Evolutionary conservation across 2,329 filamentous ascomycete genomes (phyloP).

Genomic region (Aspergillus terreus): DNA sequence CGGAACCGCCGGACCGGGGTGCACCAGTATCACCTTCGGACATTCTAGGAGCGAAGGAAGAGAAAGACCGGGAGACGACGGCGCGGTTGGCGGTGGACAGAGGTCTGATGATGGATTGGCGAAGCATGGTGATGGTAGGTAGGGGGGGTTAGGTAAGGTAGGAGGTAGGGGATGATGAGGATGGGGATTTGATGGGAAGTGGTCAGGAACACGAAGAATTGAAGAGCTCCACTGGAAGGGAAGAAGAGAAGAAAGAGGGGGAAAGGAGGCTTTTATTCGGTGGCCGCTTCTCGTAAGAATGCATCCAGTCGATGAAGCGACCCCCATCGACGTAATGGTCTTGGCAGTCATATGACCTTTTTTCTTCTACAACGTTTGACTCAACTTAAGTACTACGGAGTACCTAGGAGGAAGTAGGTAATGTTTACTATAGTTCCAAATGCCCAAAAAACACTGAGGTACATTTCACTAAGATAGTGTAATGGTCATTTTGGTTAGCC

Average conservation of each 20-base stretch:
- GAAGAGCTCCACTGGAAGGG: not conserved
- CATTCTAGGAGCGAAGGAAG: slow-evolving; percentile 61
- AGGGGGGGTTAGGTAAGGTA: slow-evolving; percentile 2
- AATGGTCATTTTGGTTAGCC: too few species aligned
- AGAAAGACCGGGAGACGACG: slow-evolving; percentile 56
- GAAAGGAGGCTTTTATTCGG: not conserved
- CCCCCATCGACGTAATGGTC: too few species aligned
- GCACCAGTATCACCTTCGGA: slow-evolving; percentile 65
- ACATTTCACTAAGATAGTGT: too few species aligned
- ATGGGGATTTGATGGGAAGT: not conserved
- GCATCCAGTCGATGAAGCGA: too few species aligned
- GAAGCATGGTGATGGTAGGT: slow-evolving; percentile 55
- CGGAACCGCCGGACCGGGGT: slow-evolving; percentile 33
- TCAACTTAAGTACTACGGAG: too few species aligned
- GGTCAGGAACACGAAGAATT: slow-evolving; percentile 4
- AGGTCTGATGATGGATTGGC: slow-evolving; percentile 58
- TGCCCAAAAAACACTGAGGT: too few species aligned
- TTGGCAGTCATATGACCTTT: not conserved
- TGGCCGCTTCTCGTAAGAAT: not conserved
- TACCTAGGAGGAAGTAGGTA: too few species aligned
- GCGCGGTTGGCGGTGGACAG: slow-evolving; percentile 53
- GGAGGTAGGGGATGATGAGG: not conserved
- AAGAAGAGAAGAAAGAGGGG: not conserved
- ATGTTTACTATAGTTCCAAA: too few species aligned
- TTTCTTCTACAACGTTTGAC: not conserved